Conservation (phyloP, 495 filamentous ascomycete genomes). For the Penicillium robsamsonii region DNA sequence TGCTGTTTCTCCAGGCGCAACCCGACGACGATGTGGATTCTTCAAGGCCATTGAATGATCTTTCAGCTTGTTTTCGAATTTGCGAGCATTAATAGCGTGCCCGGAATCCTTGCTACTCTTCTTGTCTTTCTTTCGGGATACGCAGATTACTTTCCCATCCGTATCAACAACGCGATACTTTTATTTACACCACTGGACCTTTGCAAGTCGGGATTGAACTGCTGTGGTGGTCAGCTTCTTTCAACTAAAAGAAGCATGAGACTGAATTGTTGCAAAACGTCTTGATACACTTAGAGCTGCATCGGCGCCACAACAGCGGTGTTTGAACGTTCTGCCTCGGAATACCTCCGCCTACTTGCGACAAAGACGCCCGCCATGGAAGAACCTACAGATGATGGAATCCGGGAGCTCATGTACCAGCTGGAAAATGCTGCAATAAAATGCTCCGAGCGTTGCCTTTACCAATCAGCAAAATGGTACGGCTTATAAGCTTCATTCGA, state of each 20-base stretch:
- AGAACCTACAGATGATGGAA: conserved; percentile 37
- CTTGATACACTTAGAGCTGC: not conserved
- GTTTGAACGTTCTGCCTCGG: not conserved
- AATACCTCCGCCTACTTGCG: not conserved
- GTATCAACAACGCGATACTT: not conserved
- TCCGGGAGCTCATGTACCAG: conserved; percentile 55
- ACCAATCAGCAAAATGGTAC: conserved; percentile 97
- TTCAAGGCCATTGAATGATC: not conserved
- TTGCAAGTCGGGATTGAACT: not conserved
- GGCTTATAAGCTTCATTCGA: not conserved
- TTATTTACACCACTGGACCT: conserved; percentile 5
- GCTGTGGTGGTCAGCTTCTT: not conserved
- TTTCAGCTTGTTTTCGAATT: not conserved
- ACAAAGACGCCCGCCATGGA: conserved; percentile 31
- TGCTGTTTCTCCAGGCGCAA: conserved; percentile 6
- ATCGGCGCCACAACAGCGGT: not conserved
- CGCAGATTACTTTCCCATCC: not conserved
- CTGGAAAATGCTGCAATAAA: conserved; percentile 82
- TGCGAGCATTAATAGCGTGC: no score
- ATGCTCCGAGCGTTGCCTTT: conserved; percentile 92
- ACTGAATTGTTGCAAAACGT: not conserved
- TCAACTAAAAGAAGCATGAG: not conserved
- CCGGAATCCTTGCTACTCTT: not conserved
- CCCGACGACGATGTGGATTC: conserved; percentile 2
- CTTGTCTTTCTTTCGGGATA: not conserved